A percentile compares a stretch with the other conserved stretches of the same genome.
phyloP scores from a whole-genome alignment of 1,284 basidiomycete genomes.

The Chondrostereum purpureum region DNA sequence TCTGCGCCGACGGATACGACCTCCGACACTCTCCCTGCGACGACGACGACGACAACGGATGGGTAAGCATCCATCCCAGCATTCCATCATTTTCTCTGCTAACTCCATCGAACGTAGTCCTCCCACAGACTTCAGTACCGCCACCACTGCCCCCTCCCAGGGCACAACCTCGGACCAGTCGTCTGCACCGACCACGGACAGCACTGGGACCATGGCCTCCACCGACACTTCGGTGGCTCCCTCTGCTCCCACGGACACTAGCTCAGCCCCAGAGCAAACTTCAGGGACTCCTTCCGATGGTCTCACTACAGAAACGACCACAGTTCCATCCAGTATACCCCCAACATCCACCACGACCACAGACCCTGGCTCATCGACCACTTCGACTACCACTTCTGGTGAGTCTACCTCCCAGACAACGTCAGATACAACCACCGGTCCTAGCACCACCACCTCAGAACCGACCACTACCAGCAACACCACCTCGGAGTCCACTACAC shows the following conservation, averaged over 20 bases:
- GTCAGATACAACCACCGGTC: constrained; percentile 10
- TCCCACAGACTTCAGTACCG: too few species aligned
- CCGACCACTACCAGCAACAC: constrained; percentile 12
- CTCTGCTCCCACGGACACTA: too few species aligned
- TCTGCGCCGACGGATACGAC: too few species aligned
- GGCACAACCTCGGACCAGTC: too few species aligned
- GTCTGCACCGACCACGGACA: too few species aligned
- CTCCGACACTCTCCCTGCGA: neutral
- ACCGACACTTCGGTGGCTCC: neutral
- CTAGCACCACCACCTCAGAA: constrained; percentile 14
- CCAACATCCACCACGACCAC: neutral
- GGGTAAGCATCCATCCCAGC: neutral
- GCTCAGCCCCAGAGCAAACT: too few species aligned
- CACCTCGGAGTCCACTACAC: constrained; percentile 15
- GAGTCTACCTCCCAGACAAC: constrained; percentile 12
- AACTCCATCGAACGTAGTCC: too few species aligned
- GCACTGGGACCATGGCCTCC: constrained; percentile 1
- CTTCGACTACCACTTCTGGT: constrained; percentile 13
- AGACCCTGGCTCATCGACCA: constrained; percentile 13
- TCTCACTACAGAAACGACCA: too few species aligned
- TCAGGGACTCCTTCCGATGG: too few species aligned
- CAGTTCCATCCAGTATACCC: neutral
- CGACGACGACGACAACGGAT: too few species aligned
- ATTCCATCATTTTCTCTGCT: neutral
- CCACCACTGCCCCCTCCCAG: too few species aligned